Base-by-base conservation (phyloP, 257 asterid species). In the Coffea canephora region DNA sequence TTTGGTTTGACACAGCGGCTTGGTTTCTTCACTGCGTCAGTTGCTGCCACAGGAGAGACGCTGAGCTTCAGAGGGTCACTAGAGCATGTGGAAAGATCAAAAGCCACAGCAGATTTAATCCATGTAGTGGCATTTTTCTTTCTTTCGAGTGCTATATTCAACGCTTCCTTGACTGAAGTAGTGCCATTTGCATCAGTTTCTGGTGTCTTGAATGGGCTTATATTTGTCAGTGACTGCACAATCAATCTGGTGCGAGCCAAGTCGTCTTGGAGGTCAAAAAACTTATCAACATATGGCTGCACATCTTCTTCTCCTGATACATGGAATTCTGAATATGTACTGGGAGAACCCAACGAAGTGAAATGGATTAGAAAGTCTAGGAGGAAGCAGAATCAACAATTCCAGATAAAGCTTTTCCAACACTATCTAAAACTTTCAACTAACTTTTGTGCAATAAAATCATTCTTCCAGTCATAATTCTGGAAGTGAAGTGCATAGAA, bases 31-130 rank as follows among this genome's bases (percentile, higher is more conserved):
- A 36, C 16, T 2, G 76, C 49, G 34, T 59, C 73, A 70, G 82
- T 31, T 50, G 87, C 36, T 27, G 80, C 71, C 12, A 25, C 34
- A 34, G 77, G 65, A 80, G 75, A 71, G 27, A 82, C 61, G 34
- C 75, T 49, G 31, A 83, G 82, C 73, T 70, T 65, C 43, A 71
- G 78, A 21, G 82, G 43, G 64, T 76, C 69, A 16, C 23, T 10
- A 23, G 85, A 50, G 79, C 73, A 65, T 0, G 88, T 84, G 27
- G 95, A 88, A 75, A 93, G 97, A 81, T 91, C 97, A 39, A 83
- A 82, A 39, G 92, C 90, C 13, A 90, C 74, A 1, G 96, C 96
- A 13, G 95, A 87, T 89, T 83, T 93, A 46, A 93, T 82, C 96
- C 97, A 91, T 31, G 87, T 43, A 3, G 79, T 64, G 4, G 96